These are phyloP conservation scores for Maudiozyma turicensis DNA, from an alignment of 805 yeast species.

Conservation along the genomic window DNA sequence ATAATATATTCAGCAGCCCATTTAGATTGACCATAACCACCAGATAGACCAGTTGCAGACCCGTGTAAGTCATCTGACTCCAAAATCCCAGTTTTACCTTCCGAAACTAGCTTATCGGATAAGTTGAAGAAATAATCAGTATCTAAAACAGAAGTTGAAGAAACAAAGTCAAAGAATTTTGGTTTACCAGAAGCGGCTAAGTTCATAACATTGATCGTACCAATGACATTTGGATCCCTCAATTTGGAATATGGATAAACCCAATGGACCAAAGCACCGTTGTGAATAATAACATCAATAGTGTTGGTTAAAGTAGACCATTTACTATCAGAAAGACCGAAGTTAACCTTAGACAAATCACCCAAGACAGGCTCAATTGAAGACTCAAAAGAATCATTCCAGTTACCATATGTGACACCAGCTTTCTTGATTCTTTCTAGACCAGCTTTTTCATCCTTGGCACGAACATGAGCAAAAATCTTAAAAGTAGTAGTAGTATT, in stretches of 20 bases:
- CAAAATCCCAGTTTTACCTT: slow-evolving; percentile 62
- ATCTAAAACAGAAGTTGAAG: slow-evolving; percentile 90
- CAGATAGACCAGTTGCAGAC: slow-evolving; percentile 70
- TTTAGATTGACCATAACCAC: slow-evolving; percentile 95
- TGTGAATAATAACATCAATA: slow-evolving; percentile 82
- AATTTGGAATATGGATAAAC: slow-evolving; percentile 86
- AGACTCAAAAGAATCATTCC: slow-evolving; percentile 44
- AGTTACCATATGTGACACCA: slow-evolving; percentile 66
- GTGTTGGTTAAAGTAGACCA: slow-evolving; percentile 52
- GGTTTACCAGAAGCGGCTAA: slow-evolving; percentile 62
- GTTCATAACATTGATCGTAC: slow-evolving; percentile 76
- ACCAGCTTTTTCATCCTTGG: slow-evolving; percentile 57
- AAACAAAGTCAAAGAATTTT: slow-evolving; percentile 81
- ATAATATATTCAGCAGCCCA: slow-evolving; percentile 94
- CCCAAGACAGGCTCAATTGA: slow-evolving; percentile 71
- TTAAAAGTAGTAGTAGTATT: slow-evolving; percentile 36
- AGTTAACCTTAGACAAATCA: slow-evolving; percentile 59
- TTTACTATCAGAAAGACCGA: slow-evolving; percentile 50
- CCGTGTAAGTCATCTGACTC: slow-evolving; percentile 82
- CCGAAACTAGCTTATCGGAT: slow-evolving; percentile 57
- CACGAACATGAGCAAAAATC: slow-evolving; percentile 87
- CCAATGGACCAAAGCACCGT: slow-evolving; percentile 99
- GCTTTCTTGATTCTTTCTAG: slow-evolving; percentile 65
- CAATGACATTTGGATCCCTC: slow-evolving; percentile 86
- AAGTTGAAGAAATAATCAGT: slow-evolving; percentile 68